Evolutionary conservation across 2,329 filamentous ascomycete genomes (phyloP), one percentile per base, ranked within the genome.

Genomic region (Epichloe typhina): DNA sequence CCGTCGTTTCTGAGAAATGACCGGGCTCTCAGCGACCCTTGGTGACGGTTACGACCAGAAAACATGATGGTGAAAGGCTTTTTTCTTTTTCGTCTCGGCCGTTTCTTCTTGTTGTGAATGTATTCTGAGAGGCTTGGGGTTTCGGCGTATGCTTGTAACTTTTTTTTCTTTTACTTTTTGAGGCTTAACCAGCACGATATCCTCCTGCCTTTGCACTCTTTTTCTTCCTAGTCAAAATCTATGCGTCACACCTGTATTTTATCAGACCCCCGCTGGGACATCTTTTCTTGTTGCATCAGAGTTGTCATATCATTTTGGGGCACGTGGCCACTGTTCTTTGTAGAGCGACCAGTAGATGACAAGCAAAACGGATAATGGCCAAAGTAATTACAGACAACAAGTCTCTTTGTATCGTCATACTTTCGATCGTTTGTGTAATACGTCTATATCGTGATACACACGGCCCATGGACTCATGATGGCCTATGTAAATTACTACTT

Each of bases 381-480:
- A 2, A 44, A 44, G 4, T 35, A 38, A 33, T 44, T 41, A 23
- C 33, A 51, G 41, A 50, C n/a, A 40, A 43, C 21, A 38, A 19
- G 54, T 49, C 26, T 33, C 11, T 33, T 31, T 21, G 15, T 46
- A 50, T 46, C 55, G 26, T 56, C 53, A 56, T 56, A 52, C 53
- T 54, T 53, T 62, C 49, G 55, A 53, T 48, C 58, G 19, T 56
- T 54, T 60, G 59, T 63, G 57, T 58, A 58, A 54, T 56, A 62
- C 56, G 51, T 62, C 47, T 55, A 57, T 55, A 50, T 64, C 61
- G 58, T 64, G 54, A 61, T 57, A 57, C 15, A 37, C 35, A 26
- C n/a, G 15, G 38, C 46, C 19, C 39, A 19, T 33, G 13, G 13
- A 17, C 31, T n/a, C 33, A 26, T 41, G 13, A 17, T 9, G 38